Evolutionary conservation across 441 rosid species (phyloP).

Genomic region (Pelargonium cotyledonis): DNA sequence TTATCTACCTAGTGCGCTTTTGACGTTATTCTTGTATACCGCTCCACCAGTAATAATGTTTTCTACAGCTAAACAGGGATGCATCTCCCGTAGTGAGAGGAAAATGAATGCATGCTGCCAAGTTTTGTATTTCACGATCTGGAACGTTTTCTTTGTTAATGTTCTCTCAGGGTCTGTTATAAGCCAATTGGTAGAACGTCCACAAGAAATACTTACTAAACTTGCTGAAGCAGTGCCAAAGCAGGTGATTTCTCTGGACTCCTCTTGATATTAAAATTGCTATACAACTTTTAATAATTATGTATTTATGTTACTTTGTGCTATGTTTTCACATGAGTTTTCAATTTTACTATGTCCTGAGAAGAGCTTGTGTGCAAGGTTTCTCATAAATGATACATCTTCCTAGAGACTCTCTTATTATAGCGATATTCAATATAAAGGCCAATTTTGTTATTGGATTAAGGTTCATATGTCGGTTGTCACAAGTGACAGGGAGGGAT

Average conservation of each 20-base stretch:
- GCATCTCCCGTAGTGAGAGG: slow-evolving; percentile 63
- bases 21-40: slow-evolving; percentile 51
- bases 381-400: not conserved
- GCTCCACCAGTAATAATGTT: slow-evolving; percentile 91
- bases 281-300: not conserved
- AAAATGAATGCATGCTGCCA: slow-evolving; percentile 81
- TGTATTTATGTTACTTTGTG: not conserved
- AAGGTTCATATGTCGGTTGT: not conserved
- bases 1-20: slow-evolving; percentile 84
- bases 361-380: too few relatives aligned
- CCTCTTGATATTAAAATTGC: slow-evolving; percentile 12
- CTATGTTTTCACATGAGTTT: not conserved
- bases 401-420: not conserved
- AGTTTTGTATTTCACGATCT: slow-evolving; percentile 72
- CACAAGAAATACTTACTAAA: slow-evolving; percentile 51
- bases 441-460: not conserved
- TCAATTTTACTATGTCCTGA: not conserved
- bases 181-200: slow-evolving; percentile 42
- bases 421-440: not conserved
- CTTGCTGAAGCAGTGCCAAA: slow-evolving; percentile 77
- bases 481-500: not conserved
- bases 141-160: slow-evolving; percentile 88
- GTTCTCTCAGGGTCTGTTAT: slow-evolving; percentile 75
- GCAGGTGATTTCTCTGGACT: slow-evolving; percentile 45
- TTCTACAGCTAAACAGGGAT: slow-evolving; percentile 71